A percentile compares a stretch with the other conserved stretches of the same genome.
phyloP scores from a whole-genome alignment of 2,329 filamentous ascomycete species.

The Diaporthe ilicicola region DNA sequence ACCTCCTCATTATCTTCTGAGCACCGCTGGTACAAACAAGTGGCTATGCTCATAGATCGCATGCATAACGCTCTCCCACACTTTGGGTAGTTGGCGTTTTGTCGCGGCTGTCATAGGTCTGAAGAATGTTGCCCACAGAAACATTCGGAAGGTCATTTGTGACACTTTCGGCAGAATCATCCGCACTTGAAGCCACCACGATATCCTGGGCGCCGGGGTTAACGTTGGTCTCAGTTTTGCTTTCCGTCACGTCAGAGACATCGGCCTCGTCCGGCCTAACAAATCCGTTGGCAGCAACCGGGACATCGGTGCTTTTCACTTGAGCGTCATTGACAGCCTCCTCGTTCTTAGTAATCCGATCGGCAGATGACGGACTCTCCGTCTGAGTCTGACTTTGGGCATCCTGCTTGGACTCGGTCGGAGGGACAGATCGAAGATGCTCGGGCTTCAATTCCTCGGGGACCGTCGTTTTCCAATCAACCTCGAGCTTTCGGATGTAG shows the following conservation, averaged over 20 bases:
- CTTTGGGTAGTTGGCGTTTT: not conserved
- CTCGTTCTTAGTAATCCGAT: not conserved
- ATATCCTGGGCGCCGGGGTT: not conserved
- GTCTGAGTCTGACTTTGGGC: not conserved
- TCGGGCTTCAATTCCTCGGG: constrained; percentile 29
- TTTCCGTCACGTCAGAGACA: not conserved
- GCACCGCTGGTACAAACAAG: not conserved
- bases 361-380: not conserved
- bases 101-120: not conserved
- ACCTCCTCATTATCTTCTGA: not conserved
- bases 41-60: not conserved
- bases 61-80: not conserved
- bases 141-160: not conserved
- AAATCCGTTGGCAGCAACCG: not conserved
- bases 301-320: not conserved
- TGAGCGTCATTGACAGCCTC: not conserved
- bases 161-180: not conserved
- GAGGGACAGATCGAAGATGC: constrained; percentile 3
- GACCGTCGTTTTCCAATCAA: constrained; percentile 52
- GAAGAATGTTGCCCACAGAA: not conserved
- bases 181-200: not conserved
- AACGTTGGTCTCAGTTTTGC: not conserved
- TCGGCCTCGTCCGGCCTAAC: not conserved
- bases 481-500: constrained; percentile 53
- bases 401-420: not conserved